Conservation (phyloP, 2,329 filamentous ascomycete genomes). For the Fusarium fracticaudum region DNA sequence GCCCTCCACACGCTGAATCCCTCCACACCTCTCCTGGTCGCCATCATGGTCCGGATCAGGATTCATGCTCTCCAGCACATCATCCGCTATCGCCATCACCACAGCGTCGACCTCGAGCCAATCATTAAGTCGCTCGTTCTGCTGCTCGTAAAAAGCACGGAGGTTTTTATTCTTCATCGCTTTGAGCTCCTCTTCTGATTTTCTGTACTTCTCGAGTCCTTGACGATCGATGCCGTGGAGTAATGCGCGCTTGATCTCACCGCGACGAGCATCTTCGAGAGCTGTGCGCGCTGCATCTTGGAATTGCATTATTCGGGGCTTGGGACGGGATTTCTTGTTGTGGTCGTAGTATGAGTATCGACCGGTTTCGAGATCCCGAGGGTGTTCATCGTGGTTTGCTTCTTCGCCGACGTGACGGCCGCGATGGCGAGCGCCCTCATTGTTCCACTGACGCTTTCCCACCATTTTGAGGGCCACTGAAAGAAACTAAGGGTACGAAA, state of each 20-base stretch:
- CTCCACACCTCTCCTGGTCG: slow-evolving; percentile 44
- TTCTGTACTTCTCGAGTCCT: slow-evolving; percentile 45
- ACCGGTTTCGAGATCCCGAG: slow-evolving; percentile 37
- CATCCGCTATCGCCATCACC: slow-evolving; percentile 47
- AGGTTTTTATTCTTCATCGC: slow-evolving; percentile 44
- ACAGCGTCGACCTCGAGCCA: slow-evolving; percentile 49
- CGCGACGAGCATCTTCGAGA: slow-evolving; percentile 44
- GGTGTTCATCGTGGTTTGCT: slow-evolving; percentile 21
- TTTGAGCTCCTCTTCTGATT: slow-evolving; percentile 42
- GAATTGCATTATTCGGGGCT: slow-evolving; percentile 51
- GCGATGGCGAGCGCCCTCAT: slow-evolving; percentile 9
- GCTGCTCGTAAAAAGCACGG: slow-evolving; percentile 43
- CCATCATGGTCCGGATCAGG: slow-evolving; percentile 49
- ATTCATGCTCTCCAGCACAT: slow-evolving; percentile 49
- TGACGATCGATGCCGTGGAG: slow-evolving; percentile 44
- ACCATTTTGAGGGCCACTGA: slow-evolving; percentile 21
- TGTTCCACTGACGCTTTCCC: slow-evolving; percentile 31
- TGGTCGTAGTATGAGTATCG: slow-evolving; percentile 1
- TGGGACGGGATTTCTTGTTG: slow-evolving; percentile 4
- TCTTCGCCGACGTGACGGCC: slow-evolving; percentile 16
- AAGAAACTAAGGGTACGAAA: no score
- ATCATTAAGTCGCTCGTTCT: slow-evolving; percentile 47
- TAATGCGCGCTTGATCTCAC: slow-evolving; percentile 45
- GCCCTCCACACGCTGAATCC: slow-evolving; percentile 44
- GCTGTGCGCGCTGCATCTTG: slow-evolving; percentile 45